Base-by-base conservation (phyloP, 768 basidiomycete species). In the Mycena venus region DNA sequence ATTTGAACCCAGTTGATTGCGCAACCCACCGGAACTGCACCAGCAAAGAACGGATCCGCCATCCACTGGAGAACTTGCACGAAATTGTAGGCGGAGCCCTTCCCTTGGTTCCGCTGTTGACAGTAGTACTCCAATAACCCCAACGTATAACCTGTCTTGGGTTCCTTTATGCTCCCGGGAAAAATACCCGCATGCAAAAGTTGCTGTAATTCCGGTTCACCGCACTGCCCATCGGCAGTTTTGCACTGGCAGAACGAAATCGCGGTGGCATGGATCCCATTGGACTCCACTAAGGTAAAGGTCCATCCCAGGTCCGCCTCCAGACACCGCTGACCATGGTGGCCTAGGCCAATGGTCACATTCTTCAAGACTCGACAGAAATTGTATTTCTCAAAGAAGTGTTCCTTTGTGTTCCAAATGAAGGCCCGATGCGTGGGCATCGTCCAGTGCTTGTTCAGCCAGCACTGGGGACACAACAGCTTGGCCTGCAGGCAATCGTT, bases 71-170 rank as follows among this genome's bases (percentile, higher is more conserved):
- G n/a, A n/a, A n/a, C n/a, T n/a, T n/a, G n/a, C n/a, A n/a, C n/a
- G n/a, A n/a, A n/a, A n/a, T n/a, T n/a, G n/a, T n/a, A n/a, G n/a
- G n/a, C n/a, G n/a, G n/a, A n/a, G n/a, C n/a, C n/a, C n/a, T n/a
- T n/a, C n/a, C n/a, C n/a, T n/a, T n/a, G n/a, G n/a, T n/a, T n/a
- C n/a, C n/a, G n/a, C n/a, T n/a, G n/a, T 38, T 73, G 49, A 2
- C 40, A 47, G 53, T 68, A 63, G 25, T 68, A 68, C 34, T 73
- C 66, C 14, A 73, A 60, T 4, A 73, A 36, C 0, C 19, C 23
- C n/a, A 73, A 49, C 17, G 72, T 68, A n/a, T 68, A 73, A 1
- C 72, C 72, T 2, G 72, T 73, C 60, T 73, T 73, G 1, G 72
- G 72, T 2, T 72, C 56, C n/a, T n/a, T n/a, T n/a, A n/a, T n/a